Evolutionary conservation across 108 stramenopile species (phyloP), one percentile per base, ranked within the genome.

Genomic region (Cylindrotheca fusiformis): DNA sequence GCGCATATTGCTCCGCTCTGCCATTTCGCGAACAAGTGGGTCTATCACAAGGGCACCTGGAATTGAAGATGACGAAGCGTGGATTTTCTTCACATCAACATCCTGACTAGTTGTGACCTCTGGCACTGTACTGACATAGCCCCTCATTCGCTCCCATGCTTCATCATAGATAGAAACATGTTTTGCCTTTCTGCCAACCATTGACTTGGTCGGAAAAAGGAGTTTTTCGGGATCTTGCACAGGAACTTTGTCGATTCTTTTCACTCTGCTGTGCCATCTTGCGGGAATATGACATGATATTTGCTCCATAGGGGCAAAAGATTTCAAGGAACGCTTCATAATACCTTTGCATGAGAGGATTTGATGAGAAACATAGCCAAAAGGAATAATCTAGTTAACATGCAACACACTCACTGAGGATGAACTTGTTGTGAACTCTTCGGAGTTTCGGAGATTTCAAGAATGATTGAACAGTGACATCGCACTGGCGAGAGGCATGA

Each of bases 371-470:
- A 36, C 21, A 51, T 19, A 41, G 36, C 19, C 4, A 32, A 26
- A 36, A 46, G 2, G 27, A 1, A 30, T 29, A 49, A 22, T 50
- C n/a, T 17, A 20, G 10, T 21, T 48, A 50, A 26, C 28, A 52
- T 17, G 20, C 21, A 28, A 62, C 3, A 53, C 25, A 58, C 84
- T 63, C 78, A 82, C 82, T 82, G 60, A 79, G 51, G 47, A 91
- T 48, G n/a, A 91, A 73, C 55, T 78, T 79, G 64, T 91, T 91
- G 76, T 91, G 90, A 27, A 91, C 69, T 52, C 65, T 72, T 27
- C 79, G 81, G 55, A 91, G 68, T 55, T 79, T 75, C 44, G 60
- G 68, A 3, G 84, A 78, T 57, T 60, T 83, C 53, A 91, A 63
- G 72, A 87, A 91, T 14, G 22, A 31, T 36, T 74, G 49, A 6